Base-by-base conservation (phyloP, 179 eudicot species). In the Kewa caespitosa region DNA sequence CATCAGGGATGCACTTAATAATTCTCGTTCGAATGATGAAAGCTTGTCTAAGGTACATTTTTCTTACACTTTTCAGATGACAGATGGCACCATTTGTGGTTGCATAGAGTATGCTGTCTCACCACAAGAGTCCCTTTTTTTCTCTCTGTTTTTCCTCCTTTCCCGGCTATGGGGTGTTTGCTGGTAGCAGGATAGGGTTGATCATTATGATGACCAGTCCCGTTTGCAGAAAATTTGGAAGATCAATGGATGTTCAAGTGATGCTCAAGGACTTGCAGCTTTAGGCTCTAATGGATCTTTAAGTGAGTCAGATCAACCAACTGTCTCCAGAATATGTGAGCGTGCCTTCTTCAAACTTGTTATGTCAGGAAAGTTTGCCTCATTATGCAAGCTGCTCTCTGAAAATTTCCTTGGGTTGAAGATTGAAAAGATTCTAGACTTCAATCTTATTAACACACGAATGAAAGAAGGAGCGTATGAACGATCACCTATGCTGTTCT, bases 381-480 rank as follows among this genome's bases (percentile, higher is more conserved):
- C 87, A 28, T 74, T 95, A 46, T 85, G 90, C 83, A 81, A 86
- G 73, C 77, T 91, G 38, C 89, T 95, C 55, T 68, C 84, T 61
- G 83, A 85, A 80, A 91, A 89, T 84, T 89, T 94, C 69, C 81
- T 82, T 43, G 99, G 92, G 52, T 69, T 89, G 62, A 89, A 89
- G 67, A 78, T 84, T 65, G 89, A 84, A 59, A 90, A 81, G 69
- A n/a, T 91, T 73, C 73, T 91, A 71, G 97, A 88, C 73, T 79
- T 91, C 67, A 77, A 79, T 81, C 46, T 23, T 50, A 76, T 93
- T 71, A 70, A 86, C 78, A 75, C 86, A 62, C 87, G 89, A 86
- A 86, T 95, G 80, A 87, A 90, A 83, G 90, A 87, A 64, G 92
- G 91, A 71, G 87, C 85, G 41, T 95, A 95, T 84, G 98, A 93